Conservation (phyloP, 257 asterid species). For the Primulina huaijiensis region DNA sequence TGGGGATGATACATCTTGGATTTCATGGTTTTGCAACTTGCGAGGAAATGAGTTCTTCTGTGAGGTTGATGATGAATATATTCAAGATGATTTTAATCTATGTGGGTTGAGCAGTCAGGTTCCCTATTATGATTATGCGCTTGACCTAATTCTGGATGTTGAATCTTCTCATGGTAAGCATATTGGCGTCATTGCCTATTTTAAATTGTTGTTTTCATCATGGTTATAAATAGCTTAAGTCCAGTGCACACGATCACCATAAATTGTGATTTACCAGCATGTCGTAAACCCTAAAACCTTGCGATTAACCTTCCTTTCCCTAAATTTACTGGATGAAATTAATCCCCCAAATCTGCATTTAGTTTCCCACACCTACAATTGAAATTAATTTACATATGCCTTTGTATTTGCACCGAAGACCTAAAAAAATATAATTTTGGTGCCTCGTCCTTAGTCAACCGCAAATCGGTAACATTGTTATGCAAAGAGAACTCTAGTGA, state of each 20-base stretch:
- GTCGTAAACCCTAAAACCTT: not conserved
- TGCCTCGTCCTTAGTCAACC: not conserved
- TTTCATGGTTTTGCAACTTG: conserved; percentile 97
- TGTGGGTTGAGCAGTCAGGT: conserved; percentile 98
- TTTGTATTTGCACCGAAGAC: not conserved
- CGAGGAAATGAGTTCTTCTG: conserved; percentile 98
- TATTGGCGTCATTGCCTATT: conserved; percentile 10
- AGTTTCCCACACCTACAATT: too few relatives aligned
- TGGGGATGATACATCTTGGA: conserved; percentile 98
- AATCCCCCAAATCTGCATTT: not conserved
- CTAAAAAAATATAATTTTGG: not conserved
- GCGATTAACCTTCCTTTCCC: not conserved
- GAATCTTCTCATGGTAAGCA: conserved; percentile 89
- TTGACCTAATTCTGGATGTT: conserved; percentile 88
- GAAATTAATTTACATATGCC: not conserved
- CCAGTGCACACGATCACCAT: too few relatives aligned
- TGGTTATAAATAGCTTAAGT: not conserved
- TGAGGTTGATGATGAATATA: conserved; percentile 96
- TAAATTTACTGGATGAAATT: not conserved
- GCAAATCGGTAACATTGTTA: not conserved
- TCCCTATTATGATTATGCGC: conserved; percentile 95
- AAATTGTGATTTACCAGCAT: not conserved
- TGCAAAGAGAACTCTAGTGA: too few relatives aligned
- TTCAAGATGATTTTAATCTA: conserved; percentile 92
- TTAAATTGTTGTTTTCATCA: conserved; percentile 1